Base-by-base conservation (phyloP, 2,329 filamentous ascomycete species). In the Blastomyces silverae region DNA sequence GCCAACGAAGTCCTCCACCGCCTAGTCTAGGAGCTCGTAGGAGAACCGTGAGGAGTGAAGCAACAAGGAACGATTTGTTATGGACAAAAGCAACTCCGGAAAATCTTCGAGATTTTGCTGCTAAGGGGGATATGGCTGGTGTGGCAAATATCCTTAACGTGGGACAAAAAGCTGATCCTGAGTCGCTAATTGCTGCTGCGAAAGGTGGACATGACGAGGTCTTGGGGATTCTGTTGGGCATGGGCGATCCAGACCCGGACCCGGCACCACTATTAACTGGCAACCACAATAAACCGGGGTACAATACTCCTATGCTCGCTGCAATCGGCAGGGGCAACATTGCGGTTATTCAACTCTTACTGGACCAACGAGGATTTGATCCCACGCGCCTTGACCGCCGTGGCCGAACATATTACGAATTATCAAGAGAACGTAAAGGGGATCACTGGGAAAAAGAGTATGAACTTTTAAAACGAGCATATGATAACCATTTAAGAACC, bases 401-500 rank as follows among this genome's bases (percentile, higher is more conserved):
- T 69, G 90, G 90, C 28, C 86, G 90, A 70, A 88, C 90, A 0
- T 99, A 97, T 75, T 89, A 87, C 71, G 92, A 99, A 68, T 87
- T 97, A 67, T 91, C 94, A 1, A 85, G 89, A 70, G 87, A 91
- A 59, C 87, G 91, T 52, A 87, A 87, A 69, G 93, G 94, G 0
- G 90, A 92, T 8, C 89, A 91, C 66, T 97, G 92, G 91, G 88
- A 93, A 74, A 87, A 93, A 67, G 94, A 99, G 75, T 87, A 89
- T 68, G 85, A 91, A 55, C 80, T 95, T 64, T 77, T 99, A 60
- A 92, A 92, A 74, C 83, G 87, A n/a, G 79, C 80, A 1, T 81
- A 77, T 66, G 78, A 81, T 57, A 77, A 76, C 42, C 73, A 76
- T 66, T 53, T 69, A 34, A 74, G 62, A 34, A 37, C 60, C 20